Evolutionary conservation across 768 basidiomycete genomes (phyloP).

Genomic region (Serendipita indica): DNA sequence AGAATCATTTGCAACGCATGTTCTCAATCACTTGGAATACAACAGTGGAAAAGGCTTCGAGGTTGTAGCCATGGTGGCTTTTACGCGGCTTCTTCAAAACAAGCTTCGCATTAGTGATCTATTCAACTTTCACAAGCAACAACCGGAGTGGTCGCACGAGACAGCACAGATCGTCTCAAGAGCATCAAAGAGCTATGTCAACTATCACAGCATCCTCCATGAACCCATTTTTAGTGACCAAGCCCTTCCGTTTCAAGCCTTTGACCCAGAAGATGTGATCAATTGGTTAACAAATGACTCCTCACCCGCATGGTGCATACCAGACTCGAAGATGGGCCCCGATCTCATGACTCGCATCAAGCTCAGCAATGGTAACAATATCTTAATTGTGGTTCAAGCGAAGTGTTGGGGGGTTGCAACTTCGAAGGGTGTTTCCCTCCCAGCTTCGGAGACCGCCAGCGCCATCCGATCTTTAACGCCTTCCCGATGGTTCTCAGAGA

Average conservation of each 20-base stretch:
- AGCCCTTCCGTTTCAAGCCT: background rate
- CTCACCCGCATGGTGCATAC: background rate
- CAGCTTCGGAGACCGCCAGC: no score
- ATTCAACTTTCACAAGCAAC: background rate
- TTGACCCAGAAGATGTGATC: background rate
- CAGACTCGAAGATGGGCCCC: background rate
- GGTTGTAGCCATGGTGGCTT: background rate
- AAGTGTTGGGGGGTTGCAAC: no score
- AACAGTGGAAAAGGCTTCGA: background rate
- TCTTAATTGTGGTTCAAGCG: background rate
- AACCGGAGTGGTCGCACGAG: background rate
- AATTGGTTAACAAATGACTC: background rate
- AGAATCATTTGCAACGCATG: background rate
- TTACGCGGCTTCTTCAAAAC: background rate
- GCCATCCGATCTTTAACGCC: no score
- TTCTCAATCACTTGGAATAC: no score
- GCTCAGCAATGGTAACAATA: background rate
- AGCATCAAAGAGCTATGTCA: background rate
- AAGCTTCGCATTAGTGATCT: background rate
- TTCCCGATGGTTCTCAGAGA: no score
- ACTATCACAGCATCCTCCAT: background rate
- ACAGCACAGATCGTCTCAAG: background rate
- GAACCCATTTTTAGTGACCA: no score
- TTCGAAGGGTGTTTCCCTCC: no score
- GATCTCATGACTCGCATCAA: background rate